These are phyloP conservation scores for Fraxinus sp. DNA, from an alignment of 305 asterid genomes.

Conservation along the genomic window DNA sequence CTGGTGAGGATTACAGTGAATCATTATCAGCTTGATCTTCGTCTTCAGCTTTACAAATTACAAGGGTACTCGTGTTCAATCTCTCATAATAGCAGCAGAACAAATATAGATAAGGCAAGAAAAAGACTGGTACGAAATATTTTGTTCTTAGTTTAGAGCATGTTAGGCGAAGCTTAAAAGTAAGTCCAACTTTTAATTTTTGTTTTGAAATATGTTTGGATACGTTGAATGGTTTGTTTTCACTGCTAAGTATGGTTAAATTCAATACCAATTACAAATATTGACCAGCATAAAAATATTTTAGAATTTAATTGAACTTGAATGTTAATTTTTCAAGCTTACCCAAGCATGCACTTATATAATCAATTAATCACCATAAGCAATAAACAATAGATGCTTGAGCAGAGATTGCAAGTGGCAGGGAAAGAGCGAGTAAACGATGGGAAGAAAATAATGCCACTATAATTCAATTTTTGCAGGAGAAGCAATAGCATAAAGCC, in stretches of 20 bases:
- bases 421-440: background rate
- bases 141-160: background rate
- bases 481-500: background rate
- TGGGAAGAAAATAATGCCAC: background rate
- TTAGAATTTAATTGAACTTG: background rate
- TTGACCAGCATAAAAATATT: background rate
- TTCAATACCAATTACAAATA: background rate
- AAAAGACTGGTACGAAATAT: background rate
- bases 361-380: background rate
- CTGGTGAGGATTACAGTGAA: background rate
- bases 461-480: background rate
- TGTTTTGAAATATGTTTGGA: background rate
- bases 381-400: background rate
- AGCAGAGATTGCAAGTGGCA: background rate
- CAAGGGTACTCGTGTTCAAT: background rate
- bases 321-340: conserved; percentile 1
- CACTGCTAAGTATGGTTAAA: background rate
- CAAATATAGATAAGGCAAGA: background rate
- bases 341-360: background rate
- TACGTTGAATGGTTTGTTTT: background rate
- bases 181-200: background rate
- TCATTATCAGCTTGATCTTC: background rate
- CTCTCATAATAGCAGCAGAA: background rate
- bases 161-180: background rate
- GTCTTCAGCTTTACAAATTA: background rate